A percentile compares a stretch with the other conserved stretches of the same genome.
phyloP scores from a whole-genome alignment of 345 rosid genomes.

The Acer saccharum region DNA sequence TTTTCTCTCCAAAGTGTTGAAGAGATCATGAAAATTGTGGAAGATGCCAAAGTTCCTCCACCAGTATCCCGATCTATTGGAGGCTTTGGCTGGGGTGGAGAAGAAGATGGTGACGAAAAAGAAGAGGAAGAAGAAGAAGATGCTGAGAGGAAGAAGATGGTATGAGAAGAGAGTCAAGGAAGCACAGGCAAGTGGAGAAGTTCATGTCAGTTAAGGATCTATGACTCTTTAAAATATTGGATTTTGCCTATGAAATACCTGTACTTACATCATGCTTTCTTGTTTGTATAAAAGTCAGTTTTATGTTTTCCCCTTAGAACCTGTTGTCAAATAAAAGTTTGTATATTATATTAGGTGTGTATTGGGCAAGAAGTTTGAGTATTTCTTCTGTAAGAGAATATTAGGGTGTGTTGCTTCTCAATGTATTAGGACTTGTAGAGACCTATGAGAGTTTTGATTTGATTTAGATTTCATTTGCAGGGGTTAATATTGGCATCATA shows the following conservation, averaged over 20 bases:
- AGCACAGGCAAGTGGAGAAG: conserved; percentile 75
- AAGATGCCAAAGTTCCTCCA: conserved; percentile 69
- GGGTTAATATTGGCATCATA: conserved; percentile 6
- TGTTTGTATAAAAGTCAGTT: conserved; percentile 19
- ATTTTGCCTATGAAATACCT: conserved; percentile 7
- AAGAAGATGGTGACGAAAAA: conserved; percentile 53
- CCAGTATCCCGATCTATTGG: conserved; percentile 56
- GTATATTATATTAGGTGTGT: conserved; percentile 25
- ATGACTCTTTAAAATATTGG: conserved; percentile 4
- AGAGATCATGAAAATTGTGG: conserved; percentile 73
- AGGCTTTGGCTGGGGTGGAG: conserved; percentile 78
- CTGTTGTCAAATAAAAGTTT: conserved; percentile 24
- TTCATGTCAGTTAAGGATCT: conserved; percentile 36
- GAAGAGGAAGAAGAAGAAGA: conserved; percentile 38
- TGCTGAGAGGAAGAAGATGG: conserved; percentile 56
- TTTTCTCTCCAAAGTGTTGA: conserved; percentile 69
- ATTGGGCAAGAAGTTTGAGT: conserved; percentile 3
- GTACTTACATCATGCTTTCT: not conserved
- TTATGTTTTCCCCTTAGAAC: conserved; percentile 15
- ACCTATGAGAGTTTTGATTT: conserved; percentile 8
- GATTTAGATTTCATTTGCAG: not conserved
- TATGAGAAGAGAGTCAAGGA: conserved; percentile 80
- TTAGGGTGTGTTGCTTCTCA: conserved; percentile 14
- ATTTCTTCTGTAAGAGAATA: not conserved
- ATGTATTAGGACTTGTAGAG: conserved; percentile 8